phyloP scores from a whole-genome alignment of 129 eudicot species.

The Logfia minima region DNA sequence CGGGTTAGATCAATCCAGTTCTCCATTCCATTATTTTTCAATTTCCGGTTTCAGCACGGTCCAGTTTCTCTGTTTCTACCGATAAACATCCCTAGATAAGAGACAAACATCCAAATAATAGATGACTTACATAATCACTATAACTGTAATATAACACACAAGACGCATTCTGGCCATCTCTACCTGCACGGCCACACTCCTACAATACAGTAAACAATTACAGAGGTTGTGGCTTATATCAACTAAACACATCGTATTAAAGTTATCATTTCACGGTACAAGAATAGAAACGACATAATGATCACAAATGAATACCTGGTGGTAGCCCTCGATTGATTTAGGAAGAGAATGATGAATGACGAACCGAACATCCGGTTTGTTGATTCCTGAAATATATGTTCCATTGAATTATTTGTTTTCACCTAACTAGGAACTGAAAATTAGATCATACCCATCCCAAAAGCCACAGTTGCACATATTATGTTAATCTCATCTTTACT shows the following conservation, averaged over 20 bases:
- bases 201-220: constrained; percentile 21
- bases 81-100: neutral
- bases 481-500: constrained; percentile 92
- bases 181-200: constrained; percentile 99
- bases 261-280: constrained; percentile 4
- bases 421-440: constrained; percentile 27
- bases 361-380: constrained; percentile 97
- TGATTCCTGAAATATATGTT: constrained; percentile 65
- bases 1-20: neutral
- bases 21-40: neutral
- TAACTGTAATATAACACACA: constrained; percentile 90
- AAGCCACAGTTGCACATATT: constrained; percentile 98
- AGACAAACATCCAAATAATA: constrained; percentile 8
- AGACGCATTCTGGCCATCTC: constrained; percentile 86
- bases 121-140: constrained; percentile 84
- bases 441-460: constrained; percentile 86
- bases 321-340: constrained; percentile 98
- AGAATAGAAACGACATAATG: constrained; percentile 17
- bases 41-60: neutral
- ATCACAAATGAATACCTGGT: constrained; percentile 59
- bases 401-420: constrained; percentile 22
- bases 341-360: constrained; percentile 98
- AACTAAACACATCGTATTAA: constrained; percentile 12
- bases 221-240: constrained; percentile 1
- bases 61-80: neutral